phyloP scores from a whole-genome alignment of 2,329 filamentous ascomycete genomes.

The Cercospora sp. region DNA sequence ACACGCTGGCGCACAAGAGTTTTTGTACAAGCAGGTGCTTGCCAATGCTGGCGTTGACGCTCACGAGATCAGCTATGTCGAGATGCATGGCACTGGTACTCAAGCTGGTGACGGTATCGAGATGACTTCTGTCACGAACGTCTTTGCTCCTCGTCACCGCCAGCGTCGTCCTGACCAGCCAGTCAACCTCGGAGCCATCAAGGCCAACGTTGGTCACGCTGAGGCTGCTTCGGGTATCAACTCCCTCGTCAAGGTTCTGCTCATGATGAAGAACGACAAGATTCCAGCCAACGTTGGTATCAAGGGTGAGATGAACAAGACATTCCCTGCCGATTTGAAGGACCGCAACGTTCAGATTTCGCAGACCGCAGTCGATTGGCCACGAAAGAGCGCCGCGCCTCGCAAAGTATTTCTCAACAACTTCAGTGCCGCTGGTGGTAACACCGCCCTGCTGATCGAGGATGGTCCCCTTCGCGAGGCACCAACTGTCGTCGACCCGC shows the following conservation, averaged over 20 bases:
- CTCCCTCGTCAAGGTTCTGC: conserved; percentile 54
- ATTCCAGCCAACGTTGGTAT: conserved; percentile 59
- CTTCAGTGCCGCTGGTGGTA: conserved; percentile 56
- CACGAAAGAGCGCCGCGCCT: conserved; percentile 51
- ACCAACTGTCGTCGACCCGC: conserved; percentile 47
- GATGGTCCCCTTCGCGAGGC: conserved; percentile 50
- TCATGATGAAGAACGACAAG: conserved; percentile 57
- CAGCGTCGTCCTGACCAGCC: conserved; percentile 53
- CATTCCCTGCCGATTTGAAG: conserved; percentile 54
- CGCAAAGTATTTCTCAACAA: conserved; percentile 56
- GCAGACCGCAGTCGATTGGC: conserved; percentile 48
- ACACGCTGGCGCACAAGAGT: conserved; percentile 73
- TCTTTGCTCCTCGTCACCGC: conserved; percentile 58
- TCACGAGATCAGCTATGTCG: conserved; percentile 76
- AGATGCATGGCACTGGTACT: conserved; percentile 88
- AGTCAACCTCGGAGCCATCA: conserved; percentile 57
- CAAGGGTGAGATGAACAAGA: conserved; percentile 58
- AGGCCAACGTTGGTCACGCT: conserved; percentile 58
- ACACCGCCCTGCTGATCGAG: conserved; percentile 55
- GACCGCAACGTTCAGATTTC: conserved; percentile 57
- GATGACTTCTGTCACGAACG: conserved; percentile 71
- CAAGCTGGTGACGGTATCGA: conserved; percentile 82
- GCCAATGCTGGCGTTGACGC: conserved; percentile 73
- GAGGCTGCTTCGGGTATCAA: conserved; percentile 58
- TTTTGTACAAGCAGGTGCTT: conserved; percentile 69